Evolutionary conservation across 495 filamentous ascomycete species (phyloP).

Genomic region (Penicillium longicatenatum): DNA sequence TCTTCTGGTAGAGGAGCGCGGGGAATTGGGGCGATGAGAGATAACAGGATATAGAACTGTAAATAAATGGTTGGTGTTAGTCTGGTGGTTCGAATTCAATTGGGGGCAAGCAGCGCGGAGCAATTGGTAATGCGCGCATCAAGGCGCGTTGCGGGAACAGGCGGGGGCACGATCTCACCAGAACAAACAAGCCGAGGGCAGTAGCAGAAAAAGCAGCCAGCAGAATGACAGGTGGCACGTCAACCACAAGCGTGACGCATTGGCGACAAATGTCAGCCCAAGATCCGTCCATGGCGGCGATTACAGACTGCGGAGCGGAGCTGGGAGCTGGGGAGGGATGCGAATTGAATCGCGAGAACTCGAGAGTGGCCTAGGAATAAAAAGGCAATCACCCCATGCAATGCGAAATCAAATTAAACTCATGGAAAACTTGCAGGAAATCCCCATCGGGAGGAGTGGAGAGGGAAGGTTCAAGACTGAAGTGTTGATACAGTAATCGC

Average conservation of each 20-base stretch:
- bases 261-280: conserved; percentile 38
- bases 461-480: conserved; percentile 19
- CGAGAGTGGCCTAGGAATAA: conserved; percentile 27
- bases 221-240: conserved; percentile 34
- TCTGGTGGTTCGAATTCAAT: background rate
- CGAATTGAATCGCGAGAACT: conserved; percentile 14
- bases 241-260: conserved; percentile 33
- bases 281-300: conserved; percentile 33
- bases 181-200: conserved; percentile 35
- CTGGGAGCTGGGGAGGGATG: conserved; percentile 7
- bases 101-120: background rate
- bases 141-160: background rate
- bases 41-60: conserved; percentile 71
- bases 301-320: conserved; percentile 12
- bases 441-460: conserved; percentile 8
- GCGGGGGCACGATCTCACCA: conserved; percentile 34
- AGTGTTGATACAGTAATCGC: conserved; percentile 28
- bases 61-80: background rate
- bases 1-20: conserved; percentile 75
- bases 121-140: conserved; percentile 1
- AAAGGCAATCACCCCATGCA: conserved; percentile 36
- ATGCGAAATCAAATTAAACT: conserved; percentile 18
- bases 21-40: conserved; percentile 77
- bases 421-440: conserved; percentile 4
- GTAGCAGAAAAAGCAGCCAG: conserved; percentile 33